Conservation (phyloP, 2,329 filamentous ascomycete genomes). For the Didymella segeticola region DNA sequence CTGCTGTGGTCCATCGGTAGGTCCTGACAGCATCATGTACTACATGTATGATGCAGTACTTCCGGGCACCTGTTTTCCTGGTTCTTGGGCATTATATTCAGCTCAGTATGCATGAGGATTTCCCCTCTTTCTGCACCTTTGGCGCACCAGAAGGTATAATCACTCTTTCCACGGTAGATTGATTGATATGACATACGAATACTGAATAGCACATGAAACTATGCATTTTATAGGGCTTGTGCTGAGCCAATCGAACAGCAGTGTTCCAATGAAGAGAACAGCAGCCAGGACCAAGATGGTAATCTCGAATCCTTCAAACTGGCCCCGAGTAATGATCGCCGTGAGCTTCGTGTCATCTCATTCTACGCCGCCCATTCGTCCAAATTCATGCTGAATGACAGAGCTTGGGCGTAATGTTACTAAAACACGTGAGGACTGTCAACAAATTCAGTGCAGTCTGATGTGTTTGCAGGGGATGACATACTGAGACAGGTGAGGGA, state of each 20-base stretch:
- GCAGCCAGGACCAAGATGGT: conserved; percentile 1
- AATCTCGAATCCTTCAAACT: conserved; percentile 1
- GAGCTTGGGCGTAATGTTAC: too few relatives aligned
- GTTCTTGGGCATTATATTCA: too few relatives aligned
- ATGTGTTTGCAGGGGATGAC: too few relatives aligned
- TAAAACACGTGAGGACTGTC: too few relatives aligned
- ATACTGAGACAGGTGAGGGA: too few relatives aligned
- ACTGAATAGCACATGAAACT: background rate
- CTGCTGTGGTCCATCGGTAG: background rate
- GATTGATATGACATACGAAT: background rate
- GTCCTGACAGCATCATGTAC: background rate
- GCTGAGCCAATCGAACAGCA: background rate
- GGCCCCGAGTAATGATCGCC: background rate
- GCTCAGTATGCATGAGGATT: background rate
- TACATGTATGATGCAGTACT: too few relatives aligned
- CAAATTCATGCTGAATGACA: too few relatives aligned
- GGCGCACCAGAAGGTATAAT: background rate
- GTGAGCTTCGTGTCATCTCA: background rate
- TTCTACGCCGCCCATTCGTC: too few relatives aligned
- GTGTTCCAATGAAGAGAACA: background rate
- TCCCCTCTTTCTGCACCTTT: background rate
- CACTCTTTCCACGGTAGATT: background rate
- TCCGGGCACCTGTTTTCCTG: too few relatives aligned
- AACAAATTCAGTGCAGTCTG: too few relatives aligned
- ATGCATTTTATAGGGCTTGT: conserved; percentile 4